phyloP scores from a whole-genome alignment of 805 yeast genomes.

The Kurtzmaniella fragi region DNA sequence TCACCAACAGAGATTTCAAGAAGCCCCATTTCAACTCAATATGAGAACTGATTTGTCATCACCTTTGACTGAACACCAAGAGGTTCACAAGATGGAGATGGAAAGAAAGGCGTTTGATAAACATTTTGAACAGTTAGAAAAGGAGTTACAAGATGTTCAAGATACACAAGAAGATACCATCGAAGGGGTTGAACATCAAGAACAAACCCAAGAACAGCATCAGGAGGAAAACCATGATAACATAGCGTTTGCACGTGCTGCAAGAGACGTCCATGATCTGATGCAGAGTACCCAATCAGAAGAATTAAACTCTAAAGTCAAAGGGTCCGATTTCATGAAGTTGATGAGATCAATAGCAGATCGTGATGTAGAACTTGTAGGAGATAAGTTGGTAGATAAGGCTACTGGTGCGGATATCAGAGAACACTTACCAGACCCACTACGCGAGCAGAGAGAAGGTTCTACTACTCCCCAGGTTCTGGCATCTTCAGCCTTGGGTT shows the following conservation, averaged over 20 bases:
- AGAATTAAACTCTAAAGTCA: constrained; percentile 26
- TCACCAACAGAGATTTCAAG: constrained; percentile 3
- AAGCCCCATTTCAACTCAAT: constrained; percentile 9
- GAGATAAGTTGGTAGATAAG: constrained; percentile 31
- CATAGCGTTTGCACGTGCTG: constrained; percentile 36
- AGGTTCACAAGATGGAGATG: constrained; percentile 20
- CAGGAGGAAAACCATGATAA: constrained; percentile 17
- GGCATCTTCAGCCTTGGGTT: not conserved
- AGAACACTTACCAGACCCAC: constrained; percentile 16
- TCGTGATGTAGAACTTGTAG: constrained; percentile 34
- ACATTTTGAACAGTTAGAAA: constrained; percentile 30
- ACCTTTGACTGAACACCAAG: constrained; percentile 22
- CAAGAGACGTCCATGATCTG: constrained; percentile 28
- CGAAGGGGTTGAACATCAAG: not conserved
- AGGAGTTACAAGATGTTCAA: constrained; percentile 17
- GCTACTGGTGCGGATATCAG: constrained; percentile 32
- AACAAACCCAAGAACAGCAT: not conserved
- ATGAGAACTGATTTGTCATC: constrained; percentile 15
- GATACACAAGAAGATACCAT: constrained; percentile 4
- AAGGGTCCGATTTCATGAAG: constrained; percentile 32
- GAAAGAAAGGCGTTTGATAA: constrained; percentile 21
- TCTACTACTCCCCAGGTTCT: not conserved
- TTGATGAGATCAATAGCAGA: constrained; percentile 35
- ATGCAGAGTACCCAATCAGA: constrained; percentile 14
- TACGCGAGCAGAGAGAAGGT: constrained; percentile 5